phyloP scores from a whole-genome alignment of 2,329 filamentous ascomycete genomes.

The Trichoderma sp. region DNA sequence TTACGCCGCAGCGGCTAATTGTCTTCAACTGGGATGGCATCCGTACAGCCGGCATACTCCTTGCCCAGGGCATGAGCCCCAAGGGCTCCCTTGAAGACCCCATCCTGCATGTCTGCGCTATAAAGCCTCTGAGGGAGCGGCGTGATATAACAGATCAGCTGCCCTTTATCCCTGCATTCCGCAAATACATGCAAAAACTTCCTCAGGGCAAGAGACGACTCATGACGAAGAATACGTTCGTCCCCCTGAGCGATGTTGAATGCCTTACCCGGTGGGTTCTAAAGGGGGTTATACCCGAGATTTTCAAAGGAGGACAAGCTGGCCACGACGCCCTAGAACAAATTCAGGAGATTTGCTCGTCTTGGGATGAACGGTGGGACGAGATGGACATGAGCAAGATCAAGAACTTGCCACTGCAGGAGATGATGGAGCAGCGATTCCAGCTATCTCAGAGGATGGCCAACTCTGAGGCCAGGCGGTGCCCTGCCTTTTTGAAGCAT shows the following conservation, averaged over 20 bases:
- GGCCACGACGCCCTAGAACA: conserved; percentile 60
- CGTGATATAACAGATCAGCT: conserved; percentile 81
- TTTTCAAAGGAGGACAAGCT: conserved; percentile 52
- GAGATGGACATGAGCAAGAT: conserved; percentile 80
- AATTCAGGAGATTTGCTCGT: conserved; percentile 64
- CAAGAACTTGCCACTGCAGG: conserved; percentile 77
- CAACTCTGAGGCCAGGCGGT: conserved; percentile 62
- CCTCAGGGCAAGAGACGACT: conserved; percentile 66
- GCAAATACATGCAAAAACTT: conserved; percentile 63
- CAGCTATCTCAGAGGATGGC: conserved; percentile 62
- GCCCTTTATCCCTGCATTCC: conserved; percentile 73
- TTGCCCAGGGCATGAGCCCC: conserved; percentile 69
- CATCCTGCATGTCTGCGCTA: conserved; percentile 73
- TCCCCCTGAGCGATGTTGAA: conserved; percentile 77
- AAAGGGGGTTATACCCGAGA: conserved; percentile 57
- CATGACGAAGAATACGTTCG: conserved; percentile 62
- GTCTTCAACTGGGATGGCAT: conserved; percentile 84
- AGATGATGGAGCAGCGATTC: conserved; percentile 69
- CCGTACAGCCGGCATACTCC: conserved; percentile 75
- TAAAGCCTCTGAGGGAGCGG: conserved; percentile 64
- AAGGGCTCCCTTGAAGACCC: conserved; percentile 57
- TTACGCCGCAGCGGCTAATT: conserved; percentile 70
- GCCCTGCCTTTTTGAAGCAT: conserved; percentile 81
- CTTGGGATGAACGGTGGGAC: conserved; percentile 77
- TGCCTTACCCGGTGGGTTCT: conserved; percentile 71